These are phyloP conservation scores for Rhodomyrtus psidioides DNA, from an alignment of 441 rosid genomes.

Conservation along the genomic window DNA sequence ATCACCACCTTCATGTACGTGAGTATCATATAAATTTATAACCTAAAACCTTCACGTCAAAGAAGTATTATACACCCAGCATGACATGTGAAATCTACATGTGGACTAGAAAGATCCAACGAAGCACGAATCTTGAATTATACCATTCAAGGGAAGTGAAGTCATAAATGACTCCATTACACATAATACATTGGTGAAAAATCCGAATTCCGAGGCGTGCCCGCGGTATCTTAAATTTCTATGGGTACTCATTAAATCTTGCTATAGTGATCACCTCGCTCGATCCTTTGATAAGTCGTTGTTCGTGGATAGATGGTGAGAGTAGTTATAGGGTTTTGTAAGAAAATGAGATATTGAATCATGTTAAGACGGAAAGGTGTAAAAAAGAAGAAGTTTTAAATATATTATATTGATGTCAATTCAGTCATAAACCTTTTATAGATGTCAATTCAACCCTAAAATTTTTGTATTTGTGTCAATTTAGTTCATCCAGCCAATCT, in stretches of 20 bases:
- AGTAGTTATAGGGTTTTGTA: background rate
- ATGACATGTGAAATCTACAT: background rate
- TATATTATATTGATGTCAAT: too few relatives aligned
- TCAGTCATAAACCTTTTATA: too few relatives aligned
- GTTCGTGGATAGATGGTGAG: background rate
- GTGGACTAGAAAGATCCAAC: background rate
- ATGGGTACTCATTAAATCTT: background rate
- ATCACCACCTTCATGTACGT: background rate
- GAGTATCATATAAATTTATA: background rate
- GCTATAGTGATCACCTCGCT: background rate
- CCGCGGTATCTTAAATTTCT: background rate
- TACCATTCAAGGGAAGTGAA: background rate
- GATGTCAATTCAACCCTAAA: accelerated
- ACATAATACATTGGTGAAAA: background rate
- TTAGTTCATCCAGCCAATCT: too few relatives aligned
- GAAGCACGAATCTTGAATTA: background rate
- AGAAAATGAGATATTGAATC: background rate
- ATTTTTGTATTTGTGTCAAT: too few relatives aligned
- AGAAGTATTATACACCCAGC: background rate
- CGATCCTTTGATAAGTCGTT: background rate
- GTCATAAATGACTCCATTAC: background rate
- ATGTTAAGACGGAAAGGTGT: background rate
- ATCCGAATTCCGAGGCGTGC: background rate
- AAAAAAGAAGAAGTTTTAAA: too few relatives aligned
- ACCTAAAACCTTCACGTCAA: background rate